Conservation (phyloP, 2,329 filamentous ascomycete genomes). For the Ophiocordyceps robertsii region DNA sequence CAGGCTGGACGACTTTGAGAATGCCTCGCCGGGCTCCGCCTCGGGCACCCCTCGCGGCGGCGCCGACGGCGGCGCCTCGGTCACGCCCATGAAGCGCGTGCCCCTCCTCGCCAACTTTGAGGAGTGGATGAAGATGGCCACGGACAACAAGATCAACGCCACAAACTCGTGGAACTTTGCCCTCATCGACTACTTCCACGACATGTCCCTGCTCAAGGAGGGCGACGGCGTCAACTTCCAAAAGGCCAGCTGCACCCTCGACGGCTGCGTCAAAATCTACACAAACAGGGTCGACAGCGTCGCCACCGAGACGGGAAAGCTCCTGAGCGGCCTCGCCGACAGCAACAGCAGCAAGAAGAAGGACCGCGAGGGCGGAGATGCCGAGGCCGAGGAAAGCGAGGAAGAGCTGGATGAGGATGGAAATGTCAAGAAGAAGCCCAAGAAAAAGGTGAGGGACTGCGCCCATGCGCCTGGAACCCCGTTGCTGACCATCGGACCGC, state of each 20-base stretch:
- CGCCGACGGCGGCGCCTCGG: constrained; percentile 49
- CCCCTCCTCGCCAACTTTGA: constrained; percentile 96
- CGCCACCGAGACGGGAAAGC: constrained; percentile 89
- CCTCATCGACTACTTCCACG: constrained; percentile 98
- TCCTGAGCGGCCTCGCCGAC: constrained; percentile 86
- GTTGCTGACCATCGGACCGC: constrained; percentile 1
- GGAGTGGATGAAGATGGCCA: constrained; percentile 99
- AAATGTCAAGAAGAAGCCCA: constrained; percentile 47
- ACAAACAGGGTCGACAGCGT: constrained; percentile 97
- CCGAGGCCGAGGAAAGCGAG: constrained; percentile 54
- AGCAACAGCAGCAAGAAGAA: constrained; percentile 68
- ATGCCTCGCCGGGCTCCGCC: constrained; percentile 40
- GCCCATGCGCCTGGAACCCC: neutral
- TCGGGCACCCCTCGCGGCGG: constrained; percentile 35
- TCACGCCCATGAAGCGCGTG: constrained; percentile 92
- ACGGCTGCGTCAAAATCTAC: constrained; percentile 98
- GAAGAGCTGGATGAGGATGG: constrained; percentile 50
- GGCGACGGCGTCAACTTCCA: constrained; percentile 97
- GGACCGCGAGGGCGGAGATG: constrained; percentile 48
- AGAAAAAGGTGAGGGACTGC: constrained; percentile 52
- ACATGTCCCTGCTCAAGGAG: constrained; percentile 94
- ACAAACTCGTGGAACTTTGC: constrained; percentile 99
- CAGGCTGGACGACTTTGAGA: constrained; percentile 44
- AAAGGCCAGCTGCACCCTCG: constrained; percentile 91
- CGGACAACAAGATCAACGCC: constrained; percentile 98